Base-by-base conservation (phyloP, 2,329 filamentous ascomycete species). In the Blumeria hordei region DNA sequence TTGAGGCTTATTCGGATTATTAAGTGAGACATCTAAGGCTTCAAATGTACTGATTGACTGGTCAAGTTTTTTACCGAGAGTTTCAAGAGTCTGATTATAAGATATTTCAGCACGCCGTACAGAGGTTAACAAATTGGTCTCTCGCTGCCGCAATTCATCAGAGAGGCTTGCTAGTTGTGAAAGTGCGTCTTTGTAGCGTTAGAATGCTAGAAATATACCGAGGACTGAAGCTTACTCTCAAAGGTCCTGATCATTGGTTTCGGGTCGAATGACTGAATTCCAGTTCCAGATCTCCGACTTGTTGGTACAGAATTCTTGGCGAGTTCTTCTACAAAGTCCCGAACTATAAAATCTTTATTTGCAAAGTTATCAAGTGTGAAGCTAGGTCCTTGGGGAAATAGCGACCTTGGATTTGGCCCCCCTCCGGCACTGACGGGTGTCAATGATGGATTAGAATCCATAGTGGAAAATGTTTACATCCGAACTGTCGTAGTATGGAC, bases 231-330 rank as follows among this genome's bases (percentile, higher is more conserved):
- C 69, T 59, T 70, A 80, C 77, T 80, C 65, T 98, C 92, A 67
- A 98, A 98, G 1, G 87, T 88, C 57, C 92, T 81, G 63, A 98
- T 98, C 62, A 98, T 73, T 35, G 92, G 93, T 69, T 98, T 98
- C 0, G 92, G 88, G 64, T 98, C 92, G 70, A 98, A 98, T 4
- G 74, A 70, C 58, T 75, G 74, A 65, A 72, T 74, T 58, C 71
- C 72, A 59, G 77, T 74, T 7, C 77, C 80, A 12, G 88, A 95
- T 57, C 85, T 83, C 55, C 92, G 85, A 64, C 81, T 85, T 21
- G 75, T 73, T n/a, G 85, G 81, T 37, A 87, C 77, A 21, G 87
- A 85, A 61, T 75, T 84, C 59, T 96, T 88, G 53, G 90, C 92
- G 56, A 98, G 80, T 54, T 82, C 79, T 67, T 98, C 93, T 62